Percentiles rank a stretch among this genome's conserved stretches.
These are phyloP conservation scores for Sarocladium oryzae DNA, from an alignment of 2,329 filamentous ascomycete species.

Conservation along the genomic window DNA sequence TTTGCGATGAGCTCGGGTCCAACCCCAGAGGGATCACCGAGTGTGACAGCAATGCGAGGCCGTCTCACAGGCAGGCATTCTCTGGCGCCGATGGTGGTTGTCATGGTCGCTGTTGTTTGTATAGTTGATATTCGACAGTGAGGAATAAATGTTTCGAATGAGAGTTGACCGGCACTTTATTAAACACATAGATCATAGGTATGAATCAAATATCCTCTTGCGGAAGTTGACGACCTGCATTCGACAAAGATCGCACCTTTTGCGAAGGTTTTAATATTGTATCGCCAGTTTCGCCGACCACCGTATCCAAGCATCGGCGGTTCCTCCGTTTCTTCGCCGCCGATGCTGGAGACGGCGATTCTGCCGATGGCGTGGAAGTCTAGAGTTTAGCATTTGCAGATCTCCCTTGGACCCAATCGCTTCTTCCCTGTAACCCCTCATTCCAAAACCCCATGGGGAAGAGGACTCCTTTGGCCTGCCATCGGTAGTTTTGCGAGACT, in stretches of 20 bases:
- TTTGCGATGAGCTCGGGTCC: constrained; percentile 26
- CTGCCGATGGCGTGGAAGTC: background rate
- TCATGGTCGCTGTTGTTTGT: constrained; percentile 2
- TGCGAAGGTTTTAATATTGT: background rate
- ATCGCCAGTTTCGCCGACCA: background rate
- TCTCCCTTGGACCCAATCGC: too few species aligned
- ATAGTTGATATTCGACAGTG: too few species aligned
- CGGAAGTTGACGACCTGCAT: too few species aligned
- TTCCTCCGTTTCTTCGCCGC: background rate
- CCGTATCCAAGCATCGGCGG: background rate
- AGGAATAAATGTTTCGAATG: too few species aligned
- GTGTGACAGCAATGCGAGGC: constrained; percentile 23
- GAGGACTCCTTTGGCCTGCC: too few species aligned
- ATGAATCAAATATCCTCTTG: too few species aligned
- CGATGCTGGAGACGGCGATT: background rate
- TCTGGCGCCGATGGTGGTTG: constrained; percentile 5
- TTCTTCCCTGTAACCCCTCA: background rate
- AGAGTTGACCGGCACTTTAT: too few species aligned
- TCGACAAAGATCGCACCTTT: background rate
- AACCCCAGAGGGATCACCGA: constrained; percentile 25
- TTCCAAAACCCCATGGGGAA: background rate
- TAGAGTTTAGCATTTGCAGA: background rate
- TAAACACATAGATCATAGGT: too few species aligned
- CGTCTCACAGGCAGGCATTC: constrained; percentile 11
- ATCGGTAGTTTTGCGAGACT: too few species aligned